Evolutionary conservation across 2,329 filamentous ascomycete genomes (phyloP).

Genomic region (Zarea fungicola): DNA sequence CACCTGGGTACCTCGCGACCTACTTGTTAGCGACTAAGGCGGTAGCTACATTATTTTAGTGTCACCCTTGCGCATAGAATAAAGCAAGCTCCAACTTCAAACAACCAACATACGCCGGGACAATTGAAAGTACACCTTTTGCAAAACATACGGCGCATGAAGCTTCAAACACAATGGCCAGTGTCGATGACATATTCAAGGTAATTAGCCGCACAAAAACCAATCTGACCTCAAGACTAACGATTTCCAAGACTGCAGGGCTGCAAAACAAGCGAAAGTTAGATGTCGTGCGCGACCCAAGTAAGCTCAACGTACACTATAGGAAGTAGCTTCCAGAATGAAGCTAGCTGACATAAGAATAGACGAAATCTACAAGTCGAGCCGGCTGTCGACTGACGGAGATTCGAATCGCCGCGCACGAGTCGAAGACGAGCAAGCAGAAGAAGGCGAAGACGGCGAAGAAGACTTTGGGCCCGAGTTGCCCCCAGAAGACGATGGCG

Average conservation of each 20-base stretch:
- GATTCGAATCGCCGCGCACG: constrained; percentile 38
- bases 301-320: constrained; percentile 35
- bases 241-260: constrained; percentile 34
- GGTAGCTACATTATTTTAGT: too few species aligned
- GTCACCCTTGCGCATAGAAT: too few species aligned
- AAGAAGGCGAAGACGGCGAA: constrained; percentile 47
- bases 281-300: constrained; percentile 56
- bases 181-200: constrained; percentile 56
- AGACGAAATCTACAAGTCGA: constrained; percentile 62
- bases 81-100: too few species aligned
- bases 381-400: constrained; percentile 44
- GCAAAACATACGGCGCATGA: not conserved
- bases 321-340: not conserved
- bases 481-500: constrained; percentile 39
- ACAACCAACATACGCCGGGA: too few species aligned
- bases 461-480: constrained; percentile 41
- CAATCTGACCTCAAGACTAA: constrained; percentile 12
- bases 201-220: constrained; percentile 21
- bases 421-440: constrained; percentile 41
- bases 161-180: constrained; percentile 38
- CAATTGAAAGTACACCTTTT: too few species aligned
- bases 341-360: not conserved
- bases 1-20: too few species aligned
- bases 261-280: constrained; percentile 57
- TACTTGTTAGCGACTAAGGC: too few species aligned